These are phyloP conservation scores for Kluyveromyces wickerhamii DNA, from an alignment of 805 yeast genomes.

Conservation along the genomic window DNA sequence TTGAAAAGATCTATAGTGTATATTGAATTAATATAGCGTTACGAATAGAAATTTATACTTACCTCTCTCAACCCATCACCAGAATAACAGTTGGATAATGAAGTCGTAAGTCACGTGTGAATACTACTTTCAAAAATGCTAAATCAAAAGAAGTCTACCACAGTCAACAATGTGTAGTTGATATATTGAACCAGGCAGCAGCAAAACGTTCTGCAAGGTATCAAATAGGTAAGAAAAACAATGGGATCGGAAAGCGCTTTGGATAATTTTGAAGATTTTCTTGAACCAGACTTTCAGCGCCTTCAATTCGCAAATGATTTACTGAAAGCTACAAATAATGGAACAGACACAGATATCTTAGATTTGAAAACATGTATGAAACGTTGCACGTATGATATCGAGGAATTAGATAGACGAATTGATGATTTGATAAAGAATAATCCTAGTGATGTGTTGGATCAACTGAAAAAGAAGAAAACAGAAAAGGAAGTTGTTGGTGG, in stretches of 20 bases:
- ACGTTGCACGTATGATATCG: constrained; percentile 22
- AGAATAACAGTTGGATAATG: too few relatives aligned
- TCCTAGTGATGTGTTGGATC: constrained; percentile 19
- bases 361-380: constrained; percentile 27
- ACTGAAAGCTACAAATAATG: constrained; percentile 18
- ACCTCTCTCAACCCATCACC: too few relatives aligned
- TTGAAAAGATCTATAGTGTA: constrained; percentile 34
- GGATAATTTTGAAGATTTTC: constrained; percentile 21
- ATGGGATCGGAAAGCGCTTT: constrained; percentile 11
- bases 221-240: too few relatives aligned
- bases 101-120: neutral
- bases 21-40: constrained; percentile 6
- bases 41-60: too few relatives aligned
- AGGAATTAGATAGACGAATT: constrained; percentile 21
- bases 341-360: constrained; percentile 11
- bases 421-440: constrained; percentile 17
- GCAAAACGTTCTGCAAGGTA: too few relatives aligned
- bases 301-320: constrained; percentile 19
- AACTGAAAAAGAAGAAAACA: constrained; percentile 15
- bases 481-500: constrained; percentile 11
- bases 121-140: too few relatives aligned
- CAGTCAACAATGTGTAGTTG: too few relatives aligned
- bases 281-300: constrained; percentile 17
- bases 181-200: too few relatives aligned
- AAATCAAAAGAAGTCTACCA: too few relatives aligned